Percentiles rank a stretch among this genome's conserved stretches.
Conservation (phyloP, 495 filamentous ascomycete genomes). For the Penicillium robsamsonii region DNA sequence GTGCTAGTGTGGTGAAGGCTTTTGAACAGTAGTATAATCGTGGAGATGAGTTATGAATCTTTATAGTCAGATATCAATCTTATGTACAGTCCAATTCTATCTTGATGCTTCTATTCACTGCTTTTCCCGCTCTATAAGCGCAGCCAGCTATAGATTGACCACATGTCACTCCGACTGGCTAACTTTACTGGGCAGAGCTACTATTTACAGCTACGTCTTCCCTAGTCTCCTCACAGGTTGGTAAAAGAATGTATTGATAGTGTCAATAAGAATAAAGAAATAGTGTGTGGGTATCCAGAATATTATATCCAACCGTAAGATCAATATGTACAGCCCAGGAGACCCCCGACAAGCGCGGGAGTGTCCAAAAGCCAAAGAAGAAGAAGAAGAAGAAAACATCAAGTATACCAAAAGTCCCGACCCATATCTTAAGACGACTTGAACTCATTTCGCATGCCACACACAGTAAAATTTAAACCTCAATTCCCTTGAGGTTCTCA, state of each 20-base stretch:
- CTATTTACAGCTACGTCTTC: not conserved
- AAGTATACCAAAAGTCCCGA: not conserved
- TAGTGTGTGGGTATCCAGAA: slow-evolving; percentile 10
- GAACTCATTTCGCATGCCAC: slow-evolving; percentile 15
- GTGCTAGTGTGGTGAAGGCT: slow-evolving; percentile 37
- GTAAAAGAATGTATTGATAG: slow-evolving; percentile 1
- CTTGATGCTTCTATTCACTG: not conserved
- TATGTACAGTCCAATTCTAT: too few relatives aligned
- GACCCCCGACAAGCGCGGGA: not conserved
- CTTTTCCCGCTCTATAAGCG: too few relatives aligned
- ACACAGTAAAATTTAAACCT: slow-evolving; percentile 10
- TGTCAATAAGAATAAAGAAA: slow-evolving; percentile 7
- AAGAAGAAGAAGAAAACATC: not conserved
- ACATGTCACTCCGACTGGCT: too few relatives aligned
- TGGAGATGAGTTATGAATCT: not conserved
- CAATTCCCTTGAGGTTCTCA: slow-evolving; percentile 9
- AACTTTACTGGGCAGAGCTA: not conserved
- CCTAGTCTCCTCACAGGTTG: not conserved
- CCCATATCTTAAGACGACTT: slow-evolving; percentile 3
- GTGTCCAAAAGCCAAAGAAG: not conserved
- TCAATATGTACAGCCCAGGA: slow-evolving; percentile 8
- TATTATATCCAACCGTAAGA: slow-evolving; percentile 9
- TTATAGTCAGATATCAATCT: not conserved
- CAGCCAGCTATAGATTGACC: too few relatives aligned
- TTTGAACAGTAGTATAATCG: slow-evolving; percentile 25